Evolutionary conservation across 495 filamentous ascomycete species (phyloP), one percentile per base, ranked within the genome.

Genomic region (Hypoxylon lenormandii): DNA sequence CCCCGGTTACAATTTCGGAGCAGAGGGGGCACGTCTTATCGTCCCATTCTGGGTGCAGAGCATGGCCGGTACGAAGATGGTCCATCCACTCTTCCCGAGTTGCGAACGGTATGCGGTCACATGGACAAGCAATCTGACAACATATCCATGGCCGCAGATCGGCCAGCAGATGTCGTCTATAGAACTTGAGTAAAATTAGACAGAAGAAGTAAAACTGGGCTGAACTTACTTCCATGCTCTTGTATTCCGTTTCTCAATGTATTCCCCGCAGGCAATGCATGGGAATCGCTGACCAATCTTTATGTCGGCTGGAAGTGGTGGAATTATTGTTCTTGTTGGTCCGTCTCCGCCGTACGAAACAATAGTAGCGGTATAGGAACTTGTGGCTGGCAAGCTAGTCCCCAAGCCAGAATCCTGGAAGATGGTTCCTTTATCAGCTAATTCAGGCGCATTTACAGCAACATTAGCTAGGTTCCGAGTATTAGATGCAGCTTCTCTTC

Each of bases 111-210:
- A 5, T 37, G 11, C 13, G 33, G 16, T 42, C 37, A 18, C 43
- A 42, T 12, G 19, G 8, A 18, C 69, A 72, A 22, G 40, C 46
- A 11, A 43, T 19, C 15, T 64, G 53, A 36, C 56, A 56, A 26
- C 69, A 72, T 4, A 64, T 26, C 28, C 66, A 68, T 1, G 69
- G 64, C 26, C 42, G 60, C 3, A 64, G 52, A 53, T 70, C 66
- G 3, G 42, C 16, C 11, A 53, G 22, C 12, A 66, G 19, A 42
- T 60, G 63, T 26, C 21, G 46, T 11, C 57, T 60, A 26, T 38
- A 12, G 7, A 19, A 2, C 19, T 4, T 51, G 3, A 21, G 55
- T 38, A 5, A 30, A 43, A n/a, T 3, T 7, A 26, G 12, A 47
- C 11, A 26, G 28, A 12, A n/a, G 18, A 19, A 33, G 12, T 3